Conservation (phyloP, 805 yeast genomes). For the Metschnikowia lunata region DNA sequence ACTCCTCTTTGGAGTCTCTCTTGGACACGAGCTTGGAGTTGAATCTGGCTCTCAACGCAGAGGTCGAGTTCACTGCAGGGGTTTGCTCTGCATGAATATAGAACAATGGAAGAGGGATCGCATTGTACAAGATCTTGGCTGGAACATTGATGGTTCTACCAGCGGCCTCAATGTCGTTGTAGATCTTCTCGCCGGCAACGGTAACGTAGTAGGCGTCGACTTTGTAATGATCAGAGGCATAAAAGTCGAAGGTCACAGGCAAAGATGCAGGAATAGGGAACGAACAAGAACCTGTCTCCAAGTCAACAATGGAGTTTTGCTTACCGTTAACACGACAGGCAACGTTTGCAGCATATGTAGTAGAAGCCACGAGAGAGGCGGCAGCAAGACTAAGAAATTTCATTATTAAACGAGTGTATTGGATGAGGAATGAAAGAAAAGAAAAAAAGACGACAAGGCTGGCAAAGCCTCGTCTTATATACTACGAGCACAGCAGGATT, state of each 20-base stretch:
- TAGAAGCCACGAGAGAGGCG: constrained; percentile 19
- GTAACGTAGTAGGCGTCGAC: constrained; percentile 34
- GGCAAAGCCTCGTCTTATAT: background rate
- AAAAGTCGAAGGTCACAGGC: constrained; percentile 26
- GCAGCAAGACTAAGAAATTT: constrained; percentile 20
- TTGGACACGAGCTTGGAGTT: constrained; percentile 22
- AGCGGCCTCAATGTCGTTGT: constrained; percentile 28
- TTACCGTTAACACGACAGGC: constrained; percentile 36
- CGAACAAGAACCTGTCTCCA: constrained; percentile 38
- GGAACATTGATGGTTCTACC: constrained; percentile 32
- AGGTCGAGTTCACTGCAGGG: constrained; percentile 37
- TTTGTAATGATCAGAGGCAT: constrained; percentile 26
- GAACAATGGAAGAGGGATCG: constrained; percentile 22
- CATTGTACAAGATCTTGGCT: constrained; percentile 27
- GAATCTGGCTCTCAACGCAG: constrained; percentile 38
- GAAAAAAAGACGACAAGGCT: background rate
- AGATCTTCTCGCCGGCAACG: constrained; percentile 23
- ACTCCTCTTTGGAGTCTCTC: constrained; percentile 29
- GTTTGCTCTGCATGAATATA: constrained; percentile 25
- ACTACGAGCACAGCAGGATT: background rate
- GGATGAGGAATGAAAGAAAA: background rate
- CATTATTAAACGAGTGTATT: constrained; percentile 15
- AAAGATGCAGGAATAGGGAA: constrained; percentile 29
- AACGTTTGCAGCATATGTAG: constrained; percentile 29
- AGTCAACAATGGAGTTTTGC: constrained; percentile 33